These are phyloP conservation scores for Madurella fahalii DNA, from an alignment of 2,329 filamentous ascomycete genomes.

Conservation along the genomic window DNA sequence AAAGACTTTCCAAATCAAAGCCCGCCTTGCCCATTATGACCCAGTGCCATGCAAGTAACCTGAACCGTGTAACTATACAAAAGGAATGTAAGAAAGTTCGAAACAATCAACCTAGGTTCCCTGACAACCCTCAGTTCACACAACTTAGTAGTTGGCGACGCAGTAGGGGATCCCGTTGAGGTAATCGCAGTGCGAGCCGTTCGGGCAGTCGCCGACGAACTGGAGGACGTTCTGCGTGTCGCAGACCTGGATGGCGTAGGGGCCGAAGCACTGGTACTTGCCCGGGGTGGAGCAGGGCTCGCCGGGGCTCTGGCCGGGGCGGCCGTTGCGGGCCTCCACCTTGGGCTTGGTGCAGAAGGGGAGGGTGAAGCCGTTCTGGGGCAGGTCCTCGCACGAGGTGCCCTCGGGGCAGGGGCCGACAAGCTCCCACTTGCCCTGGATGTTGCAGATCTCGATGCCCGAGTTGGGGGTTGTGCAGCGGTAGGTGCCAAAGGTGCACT, in stretches of 20 bases:
- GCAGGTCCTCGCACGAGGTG: conserved; percentile 25
- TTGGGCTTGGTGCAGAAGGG: conserved; percentile 25
- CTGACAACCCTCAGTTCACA: neutral
- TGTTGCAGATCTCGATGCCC: conserved; percentile 28
- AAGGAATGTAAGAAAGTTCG: neutral
- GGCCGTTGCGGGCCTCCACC: conserved; percentile 17
- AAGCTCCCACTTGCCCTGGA: conserved; percentile 23
- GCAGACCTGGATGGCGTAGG: conserved; percentile 28
- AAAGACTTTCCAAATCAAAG: no score
- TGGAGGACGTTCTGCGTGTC: conserved; percentile 17
- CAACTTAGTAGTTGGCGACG: conserved; percentile 13
- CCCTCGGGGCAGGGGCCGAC: conserved; percentile 27
- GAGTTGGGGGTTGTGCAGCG: conserved; percentile 23
- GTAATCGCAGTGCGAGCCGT: conserved; percentile 25
- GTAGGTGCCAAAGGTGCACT: conserved; percentile 28
- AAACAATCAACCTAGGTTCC: neutral
- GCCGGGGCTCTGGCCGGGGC: conserved; percentile 17
- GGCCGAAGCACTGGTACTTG: conserved; percentile 25
- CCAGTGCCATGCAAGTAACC: no score
- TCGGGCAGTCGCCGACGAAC: conserved; percentile 25
- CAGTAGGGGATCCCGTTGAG: conserved; percentile 26
- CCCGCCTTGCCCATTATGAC: no score
- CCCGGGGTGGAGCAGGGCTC: conserved; percentile 22
- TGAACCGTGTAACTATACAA: no score
- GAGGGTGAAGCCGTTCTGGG: conserved; percentile 25